A percentile compares a stretch with the other conserved stretches of the same genome.
These are phyloP conservation scores for Daucus carota DNA, from an alignment of 129 eudicot species.

Conservation along the genomic window DH1_v3.0 NC_030389.2:32312501-32313000, in stretches of 20 bases:
- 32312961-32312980: background rate
- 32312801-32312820: slow-evolving; percentile 6
- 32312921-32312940: slow-evolving; percentile 9
- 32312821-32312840: slow-evolving; percentile 16
- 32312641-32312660: background rate
- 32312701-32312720: slow-evolving; percentile 41
- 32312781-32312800: slow-evolving; percentile 32
- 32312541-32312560: background rate
- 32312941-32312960: slow-evolving; percentile 24
- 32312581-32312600: no score
- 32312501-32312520: background rate
- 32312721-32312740: slow-evolving; percentile 86
- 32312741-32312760: slow-evolving; percentile 98
- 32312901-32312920: slow-evolving; percentile 19
- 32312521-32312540: background rate
- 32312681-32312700: background rate
- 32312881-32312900: slow-evolving; percentile 4
- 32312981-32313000: background rate
- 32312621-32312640: background rate
- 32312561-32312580: background rate
- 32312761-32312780: slow-evolving; percentile 86
- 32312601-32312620: background rate
- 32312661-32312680: background rate
- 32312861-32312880: slow-evolving; percentile 10
- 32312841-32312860: slow-evolving; percentile 19